Evolutionary conservation across 257 asterid species (phyloP).

Genomic region (Avicennia marina): DNA sequence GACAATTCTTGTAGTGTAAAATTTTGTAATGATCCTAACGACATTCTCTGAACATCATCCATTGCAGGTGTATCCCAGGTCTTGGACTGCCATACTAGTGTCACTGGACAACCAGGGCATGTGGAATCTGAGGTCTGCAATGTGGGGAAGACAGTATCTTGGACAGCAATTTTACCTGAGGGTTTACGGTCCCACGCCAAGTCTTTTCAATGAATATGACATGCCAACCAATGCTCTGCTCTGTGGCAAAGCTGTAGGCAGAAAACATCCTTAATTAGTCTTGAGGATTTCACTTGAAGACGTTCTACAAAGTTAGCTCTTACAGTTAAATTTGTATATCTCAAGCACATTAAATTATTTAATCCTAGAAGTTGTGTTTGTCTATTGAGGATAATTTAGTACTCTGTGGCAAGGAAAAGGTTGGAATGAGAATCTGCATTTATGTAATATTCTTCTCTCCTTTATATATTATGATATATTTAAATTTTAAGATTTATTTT

Average conservation of each 20-base stretch:
- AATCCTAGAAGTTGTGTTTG: no score
- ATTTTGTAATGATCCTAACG: background rate
- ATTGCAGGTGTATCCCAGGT: slow-evolving; percentile 56
- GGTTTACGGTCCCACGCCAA: slow-evolving; percentile 40
- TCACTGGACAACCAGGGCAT: slow-evolving; percentile 75
- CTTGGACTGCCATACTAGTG: slow-evolving; percentile 63
- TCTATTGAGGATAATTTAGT: no score
- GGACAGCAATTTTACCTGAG: slow-evolving; percentile 71
- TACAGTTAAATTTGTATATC: no score
- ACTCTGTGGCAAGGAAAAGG: no score
- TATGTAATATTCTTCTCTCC: no score
- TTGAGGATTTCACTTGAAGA: no score
- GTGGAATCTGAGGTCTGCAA: slow-evolving; percentile 81
- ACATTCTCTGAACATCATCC: background rate
- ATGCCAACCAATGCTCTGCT: slow-evolving; percentile 53
- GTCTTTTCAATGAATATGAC: slow-evolving; percentile 46
- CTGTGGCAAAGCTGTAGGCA: slow-evolving; percentile 34
- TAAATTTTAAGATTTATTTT: no score
- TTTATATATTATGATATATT: no score
- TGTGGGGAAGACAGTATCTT: slow-evolving; percentile 65
- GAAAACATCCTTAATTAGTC: background rate
- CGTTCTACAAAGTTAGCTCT: no score
- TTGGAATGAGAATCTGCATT: no score
- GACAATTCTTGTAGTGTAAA: background rate
- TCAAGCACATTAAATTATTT: no score